A percentile compares a stretch with the other conserved stretches of the same genome.
These are phyloP conservation scores for Trichoderma koningiopsis DNA, from an alignment of 2,329 filamentous ascomycete species.

Conservation along the genomic window DNA sequence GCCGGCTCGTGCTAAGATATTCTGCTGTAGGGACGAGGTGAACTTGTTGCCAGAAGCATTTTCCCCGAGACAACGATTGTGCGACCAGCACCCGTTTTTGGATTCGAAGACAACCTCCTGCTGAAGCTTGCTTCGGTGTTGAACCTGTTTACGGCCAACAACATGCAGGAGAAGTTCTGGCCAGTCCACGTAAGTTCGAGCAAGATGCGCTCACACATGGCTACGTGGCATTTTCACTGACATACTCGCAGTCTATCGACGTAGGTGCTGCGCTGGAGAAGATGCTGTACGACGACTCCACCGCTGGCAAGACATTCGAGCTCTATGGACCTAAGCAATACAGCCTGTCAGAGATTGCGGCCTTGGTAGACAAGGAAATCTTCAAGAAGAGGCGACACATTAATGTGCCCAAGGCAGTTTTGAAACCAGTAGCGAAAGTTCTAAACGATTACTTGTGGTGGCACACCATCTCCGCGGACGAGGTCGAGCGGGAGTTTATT, in stretches of 20 bases:
- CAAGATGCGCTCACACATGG: background rate
- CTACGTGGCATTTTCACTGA: background rate
- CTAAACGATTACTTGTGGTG: slow-evolving; percentile 89
- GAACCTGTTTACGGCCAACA: slow-evolving; percentile 87
- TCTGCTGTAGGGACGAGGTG: slow-evolving; percentile 65
- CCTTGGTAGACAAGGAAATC: slow-evolving; percentile 89
- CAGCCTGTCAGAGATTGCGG: slow-evolving; percentile 81
- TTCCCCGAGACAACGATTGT: slow-evolving; percentile 98
- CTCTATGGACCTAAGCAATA: slow-evolving; percentile 94
- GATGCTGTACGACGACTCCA: slow-evolving; percentile 89
- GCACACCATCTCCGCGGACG: slow-evolving; percentile 78
- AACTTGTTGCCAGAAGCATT: slow-evolving; percentile 81
- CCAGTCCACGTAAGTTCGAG: slow-evolving; percentile 75
- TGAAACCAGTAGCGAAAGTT: slow-evolving; percentile 73
- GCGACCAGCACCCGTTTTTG: slow-evolving; percentile 88
- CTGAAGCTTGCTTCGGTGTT: slow-evolving; percentile 78
- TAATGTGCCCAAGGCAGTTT: slow-evolving; percentile 80
- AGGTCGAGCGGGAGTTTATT: slow-evolving; percentile 89
- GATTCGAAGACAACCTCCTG: slow-evolving; percentile 90
- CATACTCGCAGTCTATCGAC: slow-evolving; percentile 69
- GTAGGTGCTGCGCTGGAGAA: slow-evolving; percentile 84
- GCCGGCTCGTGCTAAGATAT: background rate
- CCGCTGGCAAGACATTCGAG: slow-evolving; percentile 88
- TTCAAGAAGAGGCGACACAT: slow-evolving; percentile 86
- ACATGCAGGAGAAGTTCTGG: slow-evolving; percentile 88